Conservation (phyloP, 2,329 filamentous ascomycete genomes). For the Stachybotrys echinatus region DNA sequence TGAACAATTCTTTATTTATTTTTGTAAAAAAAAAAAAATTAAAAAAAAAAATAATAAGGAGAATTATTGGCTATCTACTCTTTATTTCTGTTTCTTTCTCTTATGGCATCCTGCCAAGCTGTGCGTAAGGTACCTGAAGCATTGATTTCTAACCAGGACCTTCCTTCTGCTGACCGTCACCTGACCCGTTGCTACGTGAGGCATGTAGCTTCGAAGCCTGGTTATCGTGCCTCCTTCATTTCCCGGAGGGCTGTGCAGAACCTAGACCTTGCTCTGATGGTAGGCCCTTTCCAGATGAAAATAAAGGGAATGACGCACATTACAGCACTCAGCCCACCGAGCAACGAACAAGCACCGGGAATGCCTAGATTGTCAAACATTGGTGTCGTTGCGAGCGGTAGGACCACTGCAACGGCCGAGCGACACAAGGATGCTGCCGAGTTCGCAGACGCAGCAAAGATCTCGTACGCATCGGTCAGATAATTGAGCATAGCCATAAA, state of each 20-base stretch:
- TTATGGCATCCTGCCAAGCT: no score
- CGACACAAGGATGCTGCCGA: slow-evolving; percentile 84
- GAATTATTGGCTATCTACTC: no score
- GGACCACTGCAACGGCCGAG: slow-evolving; percentile 81
- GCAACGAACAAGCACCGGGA: slow-evolving; percentile 44
- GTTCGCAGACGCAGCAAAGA: slow-evolving; percentile 67
- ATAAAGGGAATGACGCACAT: slow-evolving; percentile 47
- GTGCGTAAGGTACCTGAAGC: no score
- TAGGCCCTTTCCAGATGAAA: slow-evolving; percentile 49
- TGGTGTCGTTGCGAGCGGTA: slow-evolving; percentile 49
- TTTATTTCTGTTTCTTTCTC: no score
- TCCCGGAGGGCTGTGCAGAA: slow-evolving; percentile 58
- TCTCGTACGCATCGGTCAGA: slow-evolving; percentile 61
- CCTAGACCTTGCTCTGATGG: slow-evolving; percentile 49
- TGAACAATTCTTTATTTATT: no score
- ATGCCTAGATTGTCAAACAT: slow-evolving; percentile 46
- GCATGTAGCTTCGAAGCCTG: no score
- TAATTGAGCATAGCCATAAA: slow-evolving; percentile 63
- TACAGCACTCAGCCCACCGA: slow-evolving; percentile 43
- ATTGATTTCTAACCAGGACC: no score
- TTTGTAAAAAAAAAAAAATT: no score
- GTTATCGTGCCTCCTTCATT: slow-evolving; percentile 42
- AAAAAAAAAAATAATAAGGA: no score
- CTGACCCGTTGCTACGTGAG: no score
- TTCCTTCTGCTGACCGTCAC: no score